These are phyloP conservation scores for Fusarium stilboides DNA, from an alignment of 2,329 filamentous ascomycete genomes.

Conservation along the genomic window DNA sequence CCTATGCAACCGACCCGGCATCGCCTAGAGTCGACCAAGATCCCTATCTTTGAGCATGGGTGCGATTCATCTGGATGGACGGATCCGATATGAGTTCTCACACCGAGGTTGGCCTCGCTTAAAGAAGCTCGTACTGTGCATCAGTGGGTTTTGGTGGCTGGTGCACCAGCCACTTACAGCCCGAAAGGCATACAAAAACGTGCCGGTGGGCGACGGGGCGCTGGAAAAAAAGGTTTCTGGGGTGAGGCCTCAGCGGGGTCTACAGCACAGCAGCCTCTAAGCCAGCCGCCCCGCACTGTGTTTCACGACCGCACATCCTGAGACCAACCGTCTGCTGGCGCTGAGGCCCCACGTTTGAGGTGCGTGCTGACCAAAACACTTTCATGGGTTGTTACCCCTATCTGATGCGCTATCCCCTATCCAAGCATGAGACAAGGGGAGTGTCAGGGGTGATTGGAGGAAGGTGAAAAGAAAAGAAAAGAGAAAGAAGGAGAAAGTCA, in stretches of 20 bases:
- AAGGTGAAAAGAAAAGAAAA: conserved; percentile 16
- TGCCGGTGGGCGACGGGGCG: conserved; percentile 29
- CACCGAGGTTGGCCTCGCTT: conserved; percentile 12
- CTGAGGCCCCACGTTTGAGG: conserved; percentile 32
- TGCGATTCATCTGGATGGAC: conserved; percentile 1
- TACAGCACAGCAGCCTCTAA: conserved; percentile 18
- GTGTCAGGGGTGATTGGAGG: conserved; percentile 41
- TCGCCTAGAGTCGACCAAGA: conserved; percentile 3
- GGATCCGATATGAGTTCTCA: conserved; percentile 7
- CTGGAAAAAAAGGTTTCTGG: conserved; percentile 21
- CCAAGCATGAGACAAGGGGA: conserved; percentile 37
- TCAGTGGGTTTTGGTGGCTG: conserved; percentile 25
- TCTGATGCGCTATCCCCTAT: conserved; percentile 46
- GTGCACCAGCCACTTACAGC: conserved; percentile 17
- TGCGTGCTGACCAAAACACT: conserved; percentile 35
- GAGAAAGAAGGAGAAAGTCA: conserved; percentile 1
- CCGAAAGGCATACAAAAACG: conserved; percentile 23
- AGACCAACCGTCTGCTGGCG: conserved; percentile 30
- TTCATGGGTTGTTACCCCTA: conserved; percentile 43
- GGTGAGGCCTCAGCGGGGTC: conserved; percentile 13
- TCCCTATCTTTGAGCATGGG: conserved; percentile 31
- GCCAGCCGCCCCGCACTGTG: conserved; percentile 40
- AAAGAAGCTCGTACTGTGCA: conserved; percentile 33
- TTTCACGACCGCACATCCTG: conserved; percentile 36
- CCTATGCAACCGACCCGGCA: conserved; percentile 9